Evolutionary conservation across 2,329 filamentous ascomycete species (phyloP), one percentile per base, ranked within the genome.

Genomic region (Aspergillus ochraceus): DNA sequence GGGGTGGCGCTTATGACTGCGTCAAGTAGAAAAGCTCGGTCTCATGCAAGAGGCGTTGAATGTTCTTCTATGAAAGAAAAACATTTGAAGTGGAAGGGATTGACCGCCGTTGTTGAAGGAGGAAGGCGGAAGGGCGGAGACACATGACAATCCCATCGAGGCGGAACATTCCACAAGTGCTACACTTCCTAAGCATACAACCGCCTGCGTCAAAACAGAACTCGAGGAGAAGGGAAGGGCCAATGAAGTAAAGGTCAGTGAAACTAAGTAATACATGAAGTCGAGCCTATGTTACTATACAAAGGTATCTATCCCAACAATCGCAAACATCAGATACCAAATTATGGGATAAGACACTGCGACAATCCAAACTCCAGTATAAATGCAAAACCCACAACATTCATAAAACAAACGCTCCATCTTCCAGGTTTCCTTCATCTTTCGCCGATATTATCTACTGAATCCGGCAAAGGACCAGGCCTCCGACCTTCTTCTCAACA

Each of bases 401-500:
- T 60, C 64, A 66, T 61, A 51, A 64, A 52, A 60, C 65, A 52
- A 52, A 61, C 59, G 54, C 36, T 54, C 45, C 52, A 54, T 60
- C 51, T 60, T 54, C 47, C 54, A 20, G 52, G 14, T 54, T 42
- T 64, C 49, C 55, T 53, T 56, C 36, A 14, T 39, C 36, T 42
- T 42, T n/a, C 14, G 36, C 5, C 17, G 17, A 12, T n/a, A 14
- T 42, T 6, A 36, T 36, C 12, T 60, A 67, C 29, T 54, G 75
- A 50, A 90, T 87, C 58, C 91, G 83, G 79, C 90, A 95, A 58
- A 97, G 77, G 60, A 92, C 81, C 76, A 92, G 75, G 0, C 93
- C 93, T n/a, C 93, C 93, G 20, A 92, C 80, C 78, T 87, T 90
- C 80, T 86, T 88, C 74, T 90, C 88, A 58, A 96, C 82, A 60